A percentile compares a stretch with the other conserved stretches of the same genome.
phyloP scores from a whole-genome alignment of 1,284 basidiomycete genomes.

The Puccinia horiana region DNA sequence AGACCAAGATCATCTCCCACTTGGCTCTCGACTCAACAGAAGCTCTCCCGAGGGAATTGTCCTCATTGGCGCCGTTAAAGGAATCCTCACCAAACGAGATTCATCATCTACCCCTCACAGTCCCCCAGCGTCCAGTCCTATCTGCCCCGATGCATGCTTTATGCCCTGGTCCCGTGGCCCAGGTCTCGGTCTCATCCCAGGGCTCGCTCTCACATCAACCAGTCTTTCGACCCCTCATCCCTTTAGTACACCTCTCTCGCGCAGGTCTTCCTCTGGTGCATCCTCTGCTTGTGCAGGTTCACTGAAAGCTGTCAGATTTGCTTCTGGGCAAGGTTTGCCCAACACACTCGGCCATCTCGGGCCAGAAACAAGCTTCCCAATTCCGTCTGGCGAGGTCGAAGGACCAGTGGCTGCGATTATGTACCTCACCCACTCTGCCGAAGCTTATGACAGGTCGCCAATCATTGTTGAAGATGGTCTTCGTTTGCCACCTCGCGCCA shows the following conservation, averaged over 20 bases:
- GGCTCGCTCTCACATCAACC: not conserved
- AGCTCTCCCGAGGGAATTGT: not conserved
- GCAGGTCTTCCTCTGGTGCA: slow-evolving; percentile 17
- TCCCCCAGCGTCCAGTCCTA: slow-evolving; percentile 1
- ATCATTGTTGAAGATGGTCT: slow-evolving; percentile 41
- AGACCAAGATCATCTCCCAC: not conserved
- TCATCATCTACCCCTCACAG: not conserved
- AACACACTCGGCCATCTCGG: not conserved
- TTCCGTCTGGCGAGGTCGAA: not conserved
- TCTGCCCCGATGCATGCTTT: slow-evolving; percentile 9
- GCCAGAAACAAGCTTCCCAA: not conserved
- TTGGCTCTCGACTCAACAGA: not conserved
- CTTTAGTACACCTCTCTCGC: slow-evolving; percentile 26
- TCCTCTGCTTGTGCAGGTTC: slow-evolving; percentile 4
- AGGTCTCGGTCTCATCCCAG: not conserved
- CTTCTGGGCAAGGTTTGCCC: slow-evolving; percentile 13
- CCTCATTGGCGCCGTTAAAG: slow-evolving; percentile 24
- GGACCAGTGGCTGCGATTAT: slow-evolving; percentile 39
- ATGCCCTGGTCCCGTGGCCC: not conserved
- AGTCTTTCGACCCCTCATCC: not conserved
- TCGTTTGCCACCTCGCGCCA: slow-evolving; percentile 27
- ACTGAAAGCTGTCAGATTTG: slow-evolving; percentile 37
- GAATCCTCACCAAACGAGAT: slow-evolving; percentile 24
- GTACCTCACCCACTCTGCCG: slow-evolving; percentile 45
- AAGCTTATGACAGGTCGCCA: slow-evolving; percentile 38